phyloP scores from a whole-genome alignment of 257 asterid genomes.

The Nicotiana sylvestris region DNA sequence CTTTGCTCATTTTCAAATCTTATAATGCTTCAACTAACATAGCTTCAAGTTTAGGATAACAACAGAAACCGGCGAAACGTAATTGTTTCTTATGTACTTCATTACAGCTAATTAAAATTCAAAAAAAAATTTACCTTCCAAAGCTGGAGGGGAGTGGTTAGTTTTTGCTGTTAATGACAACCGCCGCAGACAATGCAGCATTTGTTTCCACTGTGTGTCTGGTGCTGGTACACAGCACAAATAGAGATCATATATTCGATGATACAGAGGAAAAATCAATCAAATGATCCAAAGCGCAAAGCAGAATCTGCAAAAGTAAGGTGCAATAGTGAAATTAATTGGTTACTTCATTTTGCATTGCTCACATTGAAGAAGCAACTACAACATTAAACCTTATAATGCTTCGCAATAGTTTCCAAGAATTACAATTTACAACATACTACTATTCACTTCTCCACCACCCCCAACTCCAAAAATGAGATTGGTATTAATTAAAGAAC shows the following conservation, averaged over 20 bases:
- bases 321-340: not conserved
- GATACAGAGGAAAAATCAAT: conserved; percentile 14
- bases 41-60: not conserved
- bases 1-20: not conserved
- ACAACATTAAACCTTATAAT: not conserved
- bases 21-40: not conserved
- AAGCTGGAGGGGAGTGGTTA: conserved; percentile 48
- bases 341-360: not conserved
- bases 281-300: conserved; percentile 1
- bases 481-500: too few relatives aligned
- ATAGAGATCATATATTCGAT: conserved; percentile 22
- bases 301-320: not conserved
- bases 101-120: not conserved
- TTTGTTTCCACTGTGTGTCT: conserved; percentile 28
- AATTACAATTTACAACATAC: too few relatives aligned
- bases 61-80: not conserved
- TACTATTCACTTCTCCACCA: too few relatives aligned
- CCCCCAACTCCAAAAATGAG: not conserved
- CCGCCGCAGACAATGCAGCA: conserved; percentile 50
- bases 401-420: too few relatives aligned
- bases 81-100: not conserved
- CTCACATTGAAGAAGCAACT: not conserved
- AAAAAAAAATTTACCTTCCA: conserved; percentile 44
- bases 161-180: conserved; percentile 32
- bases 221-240: conserved; percentile 22